Conservation (phyloP, 2,329 filamentous ascomycete genomes). For the Beauveria brongniartii region DNA sequence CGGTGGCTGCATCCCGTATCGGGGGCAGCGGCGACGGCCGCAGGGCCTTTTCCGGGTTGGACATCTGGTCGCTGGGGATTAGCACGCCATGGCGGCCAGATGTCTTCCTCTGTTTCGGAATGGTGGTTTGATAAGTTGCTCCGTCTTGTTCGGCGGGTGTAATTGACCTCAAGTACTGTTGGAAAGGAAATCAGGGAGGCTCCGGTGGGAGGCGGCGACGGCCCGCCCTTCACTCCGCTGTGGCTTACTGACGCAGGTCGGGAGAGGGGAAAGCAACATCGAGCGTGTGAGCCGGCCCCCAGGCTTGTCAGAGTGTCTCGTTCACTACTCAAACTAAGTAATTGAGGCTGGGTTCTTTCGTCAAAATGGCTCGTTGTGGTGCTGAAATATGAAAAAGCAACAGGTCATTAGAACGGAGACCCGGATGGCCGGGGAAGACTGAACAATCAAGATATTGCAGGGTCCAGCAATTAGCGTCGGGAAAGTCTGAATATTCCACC, state of each 20-base stretch:
- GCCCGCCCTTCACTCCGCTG: background rate
- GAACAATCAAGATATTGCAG: background rate
- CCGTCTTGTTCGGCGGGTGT: background rate
- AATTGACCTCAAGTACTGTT: background rate
- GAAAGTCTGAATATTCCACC: background rate
- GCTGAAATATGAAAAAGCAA: background rate
- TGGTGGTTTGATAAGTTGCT: no score
- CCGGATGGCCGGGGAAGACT: background rate
- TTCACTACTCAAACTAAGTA: background rate
- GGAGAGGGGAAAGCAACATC: background rate
- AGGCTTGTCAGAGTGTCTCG: background rate
- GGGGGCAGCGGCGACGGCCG: background rate
- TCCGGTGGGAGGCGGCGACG: background rate
- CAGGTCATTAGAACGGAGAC: background rate
- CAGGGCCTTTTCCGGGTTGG: background rate
- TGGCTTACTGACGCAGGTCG: background rate
- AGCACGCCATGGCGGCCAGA: background rate
- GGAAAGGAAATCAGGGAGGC: background rate
- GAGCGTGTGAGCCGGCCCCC: background rate
- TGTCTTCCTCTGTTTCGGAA: no score
- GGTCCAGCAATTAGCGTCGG: slow-evolving; percentile 4
- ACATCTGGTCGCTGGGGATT: background rate
- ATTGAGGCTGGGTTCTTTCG: background rate
- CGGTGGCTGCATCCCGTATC: background rate
- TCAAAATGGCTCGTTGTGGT: background rate